Percentiles rank a stretch among this genome's conserved stretches.
phyloP scores from a whole-genome alignment of 1,284 basidiomycete genomes.

The Melampsora medusae region DNA sequence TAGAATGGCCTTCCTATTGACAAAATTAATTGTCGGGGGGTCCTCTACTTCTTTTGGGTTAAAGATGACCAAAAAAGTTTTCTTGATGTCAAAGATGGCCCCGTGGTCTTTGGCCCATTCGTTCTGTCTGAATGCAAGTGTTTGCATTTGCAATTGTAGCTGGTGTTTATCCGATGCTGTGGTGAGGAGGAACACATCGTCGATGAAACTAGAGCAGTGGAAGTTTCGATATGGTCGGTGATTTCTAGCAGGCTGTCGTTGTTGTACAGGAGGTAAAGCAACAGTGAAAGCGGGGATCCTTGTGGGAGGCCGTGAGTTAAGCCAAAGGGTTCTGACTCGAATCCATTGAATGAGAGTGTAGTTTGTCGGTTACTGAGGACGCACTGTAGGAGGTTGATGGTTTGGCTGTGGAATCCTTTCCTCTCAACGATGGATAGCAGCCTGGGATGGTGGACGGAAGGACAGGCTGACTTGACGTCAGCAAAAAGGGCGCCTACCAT shows the following conservation, averaged over 20 bases:
- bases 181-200: constrained; percentile 3
- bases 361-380: not conserved
- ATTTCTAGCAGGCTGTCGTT: not conserved
- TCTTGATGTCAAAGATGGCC: constrained; percentile 9
- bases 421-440: not conserved
- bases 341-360: not conserved
- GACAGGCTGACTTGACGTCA: not conserved
- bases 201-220: not conserved
- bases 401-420: not conserved
- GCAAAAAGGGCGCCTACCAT: not conserved
- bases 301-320: not conserved
- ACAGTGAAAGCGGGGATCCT: constrained; percentile 11
- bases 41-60: not conserved
- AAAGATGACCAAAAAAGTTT: not conserved
- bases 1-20: too few species aligned
- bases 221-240: not conserved
- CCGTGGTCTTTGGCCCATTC: not conserved
- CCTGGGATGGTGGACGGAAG: not conserved
- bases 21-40: too few species aligned
- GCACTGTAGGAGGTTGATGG: not conserved
- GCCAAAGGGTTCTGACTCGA: not conserved
- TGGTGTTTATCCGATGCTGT: not conserved
- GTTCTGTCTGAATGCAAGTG: not conserved
- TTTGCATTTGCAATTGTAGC: not conserved
- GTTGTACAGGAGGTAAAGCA: constrained; percentile 11